A percentile compares a stretch with the other conserved stretches of the same genome.
These are phyloP conservation scores for Choiromyces venosus DNA, from an alignment of 495 filamentous ascomycete species.

Conservation along the genomic window DNA sequence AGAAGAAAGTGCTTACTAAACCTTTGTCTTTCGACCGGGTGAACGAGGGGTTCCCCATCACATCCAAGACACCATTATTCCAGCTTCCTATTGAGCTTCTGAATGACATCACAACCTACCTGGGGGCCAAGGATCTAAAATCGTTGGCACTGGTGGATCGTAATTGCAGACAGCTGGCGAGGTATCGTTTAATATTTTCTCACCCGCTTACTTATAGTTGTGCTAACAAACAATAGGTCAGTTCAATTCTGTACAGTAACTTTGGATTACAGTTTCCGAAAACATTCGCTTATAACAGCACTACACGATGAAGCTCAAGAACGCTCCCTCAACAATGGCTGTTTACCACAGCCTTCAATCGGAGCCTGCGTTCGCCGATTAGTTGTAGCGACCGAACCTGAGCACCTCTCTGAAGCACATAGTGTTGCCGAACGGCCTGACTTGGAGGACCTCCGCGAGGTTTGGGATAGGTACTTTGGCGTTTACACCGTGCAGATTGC, in stretches of 20 bases:
- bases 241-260: constrained; percentile 7
- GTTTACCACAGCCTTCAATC: neutral
- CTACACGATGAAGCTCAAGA: constrained; percentile 2
- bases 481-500: constrained; percentile 7
- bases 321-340: neutral
- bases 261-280: constrained; percentile 3
- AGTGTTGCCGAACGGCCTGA: neutral
- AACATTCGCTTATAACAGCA: neutral
- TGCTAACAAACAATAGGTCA: neutral
- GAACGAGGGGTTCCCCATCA: neutral
- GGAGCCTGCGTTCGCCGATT: constrained; percentile 10
- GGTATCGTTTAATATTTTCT: neutral
- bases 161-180: constrained; percentile 9
- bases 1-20: neutral
- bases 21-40: constrained; percentile 15
- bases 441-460: neutral
- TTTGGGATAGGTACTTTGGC: constrained; percentile 9
- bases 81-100: constrained; percentile 9
- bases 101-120: constrained; percentile 4
- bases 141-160: constrained; percentile 13
- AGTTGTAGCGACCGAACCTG: constrained; percentile 1
- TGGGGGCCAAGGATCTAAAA: constrained; percentile 1
- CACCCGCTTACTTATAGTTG: neutral
- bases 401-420: neutral
- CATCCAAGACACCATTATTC: constrained; percentile 1